phyloP scores from a whole-genome alignment of 2,329 filamentous ascomycete species.

The Microcera coccophila region DNA sequence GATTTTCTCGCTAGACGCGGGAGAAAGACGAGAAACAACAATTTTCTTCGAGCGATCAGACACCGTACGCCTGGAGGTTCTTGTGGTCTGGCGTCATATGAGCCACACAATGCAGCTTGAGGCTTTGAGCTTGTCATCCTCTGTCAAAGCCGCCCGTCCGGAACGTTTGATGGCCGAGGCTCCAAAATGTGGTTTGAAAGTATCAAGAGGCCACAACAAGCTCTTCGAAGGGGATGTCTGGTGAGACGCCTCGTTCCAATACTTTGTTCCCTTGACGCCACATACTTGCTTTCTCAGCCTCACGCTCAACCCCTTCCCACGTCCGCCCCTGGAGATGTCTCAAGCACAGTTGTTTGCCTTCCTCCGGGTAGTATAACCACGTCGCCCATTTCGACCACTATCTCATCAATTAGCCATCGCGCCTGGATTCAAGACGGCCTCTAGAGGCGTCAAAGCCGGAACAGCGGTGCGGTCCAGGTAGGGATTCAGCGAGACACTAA shows the following conservation, averaged over 20 bases:
- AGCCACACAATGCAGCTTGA: background rate
- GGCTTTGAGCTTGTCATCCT: background rate
- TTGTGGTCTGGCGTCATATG: background rate
- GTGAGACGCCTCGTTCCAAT: background rate
- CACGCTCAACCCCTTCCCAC: constrained; percentile 38
- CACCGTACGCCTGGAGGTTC: constrained; percentile 1
- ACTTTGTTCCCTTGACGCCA: constrained; percentile 9
- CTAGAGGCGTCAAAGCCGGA: background rate
- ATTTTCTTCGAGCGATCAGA: constrained; percentile 2
- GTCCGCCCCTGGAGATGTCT: constrained; percentile 50
- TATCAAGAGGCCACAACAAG: no score
- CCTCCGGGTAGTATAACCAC: constrained; percentile 52
- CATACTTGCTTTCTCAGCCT: constrained; percentile 15
- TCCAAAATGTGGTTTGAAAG: no score
- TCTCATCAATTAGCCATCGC: constrained; percentile 1
- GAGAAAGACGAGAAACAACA: no score
- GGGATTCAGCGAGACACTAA: background rate
- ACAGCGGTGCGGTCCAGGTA: background rate
- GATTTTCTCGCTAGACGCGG: constrained; percentile 4
- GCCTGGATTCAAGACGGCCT: background rate
- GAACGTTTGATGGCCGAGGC: no score
- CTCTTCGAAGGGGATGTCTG: background rate
- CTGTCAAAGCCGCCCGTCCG: no score
- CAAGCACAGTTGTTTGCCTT: constrained; percentile 44
- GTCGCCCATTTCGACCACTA: constrained; percentile 51